Base-by-base conservation (phyloP, 352 stramenopile genomes). In the Halophytophthora polymorphica region DNA sequence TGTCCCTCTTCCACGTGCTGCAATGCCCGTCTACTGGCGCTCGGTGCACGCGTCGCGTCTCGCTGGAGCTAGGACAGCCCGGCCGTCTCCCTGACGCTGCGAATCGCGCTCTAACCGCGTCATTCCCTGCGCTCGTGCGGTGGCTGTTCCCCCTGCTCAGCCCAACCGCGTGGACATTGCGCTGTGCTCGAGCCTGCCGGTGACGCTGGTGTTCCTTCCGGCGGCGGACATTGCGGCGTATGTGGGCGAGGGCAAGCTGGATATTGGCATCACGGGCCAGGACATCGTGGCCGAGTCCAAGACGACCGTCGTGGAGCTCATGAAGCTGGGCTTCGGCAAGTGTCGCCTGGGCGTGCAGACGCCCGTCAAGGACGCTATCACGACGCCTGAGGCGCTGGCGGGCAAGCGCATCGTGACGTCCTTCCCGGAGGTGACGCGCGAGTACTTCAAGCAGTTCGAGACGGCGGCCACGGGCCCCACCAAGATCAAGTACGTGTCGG, bases 371-470 rank as follows among this genome's bases (percentile, higher is more conserved):
- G 79, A 89, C 56, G 63, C 74, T 22, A 85, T 98, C 50, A 91
- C 62, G 51, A 81, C 87, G 45, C 80, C 96, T 0, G 69, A 72
- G 46, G 45, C 72, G 29, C 70, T 99, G 35, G 88, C 95, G 2
- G 96, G 97, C 39, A 98, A 98, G 69, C 77, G 97, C 74, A 99
- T 99, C 67, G 96, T 98, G 33, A 99, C 97, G 42, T 98, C 90
- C 39, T 99, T 99, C 69, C 94, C 96, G 1, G 71, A 88, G 15
- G 68, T 98, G 43, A 96, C 96, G 6, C 86, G 86, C 46, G 69
- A 93, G 55, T 99, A 97, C 72, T 99, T 99, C 58, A 84, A 95
- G 64, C 66, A 90, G 33, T 91, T 97, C 47, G 93, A 98, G 58
- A 69, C 45, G 12, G 63, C 81, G 7, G 64, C 57, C 25, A 75